These are phyloP conservation scores for Nemania sp. DNA, from an alignment of 2,329 filamentous ascomycete genomes.

Conservation along the genomic window DNA sequence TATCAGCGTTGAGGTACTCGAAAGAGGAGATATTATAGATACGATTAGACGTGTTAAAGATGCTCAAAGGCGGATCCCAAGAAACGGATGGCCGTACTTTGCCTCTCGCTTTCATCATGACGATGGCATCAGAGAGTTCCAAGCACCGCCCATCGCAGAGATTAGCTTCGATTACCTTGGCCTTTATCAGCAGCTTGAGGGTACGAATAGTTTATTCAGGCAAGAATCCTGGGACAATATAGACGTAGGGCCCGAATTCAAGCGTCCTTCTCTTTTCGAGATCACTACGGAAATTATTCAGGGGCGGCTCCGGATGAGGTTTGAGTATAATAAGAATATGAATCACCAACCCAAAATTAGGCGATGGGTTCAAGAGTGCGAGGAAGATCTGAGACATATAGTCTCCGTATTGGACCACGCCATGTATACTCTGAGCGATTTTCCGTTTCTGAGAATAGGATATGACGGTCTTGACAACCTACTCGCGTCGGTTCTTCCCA, in stretches of 20 bases:
- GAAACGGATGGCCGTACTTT: constrained; percentile 21
- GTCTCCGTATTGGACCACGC: not conserved
- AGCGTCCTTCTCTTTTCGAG: constrained; percentile 8
- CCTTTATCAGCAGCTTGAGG: not conserved
- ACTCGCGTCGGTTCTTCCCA: not conserved
- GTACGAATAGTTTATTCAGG: constrained; percentile 6
- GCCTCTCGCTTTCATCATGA: constrained; percentile 10
- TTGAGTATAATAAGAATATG: not conserved
- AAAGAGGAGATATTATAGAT: constrained; percentile 1
- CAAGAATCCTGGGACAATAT: no score
- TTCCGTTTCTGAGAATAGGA: not conserved
- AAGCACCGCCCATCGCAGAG: not conserved
- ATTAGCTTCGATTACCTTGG: constrained; percentile 22
- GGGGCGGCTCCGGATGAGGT: not conserved
- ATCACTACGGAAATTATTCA: not conserved
- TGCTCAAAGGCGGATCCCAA: not conserved
- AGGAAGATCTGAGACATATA: not conserved
- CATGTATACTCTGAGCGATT: constrained; percentile 3
- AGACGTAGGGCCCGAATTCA: not conserved
- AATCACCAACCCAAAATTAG: not conserved
- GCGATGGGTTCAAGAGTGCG: not conserved
- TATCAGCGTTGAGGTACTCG: not conserved
- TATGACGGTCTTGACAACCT: not conserved
- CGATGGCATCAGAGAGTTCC: not conserved
- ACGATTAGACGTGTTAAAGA: constrained; percentile 13